A percentile compares a stretch with the other conserved stretches of the same genome.
Evolutionary conservation across 139 green algal genomes (phyloP).

Genomic region (Zygnema cylindricum): DNA sequence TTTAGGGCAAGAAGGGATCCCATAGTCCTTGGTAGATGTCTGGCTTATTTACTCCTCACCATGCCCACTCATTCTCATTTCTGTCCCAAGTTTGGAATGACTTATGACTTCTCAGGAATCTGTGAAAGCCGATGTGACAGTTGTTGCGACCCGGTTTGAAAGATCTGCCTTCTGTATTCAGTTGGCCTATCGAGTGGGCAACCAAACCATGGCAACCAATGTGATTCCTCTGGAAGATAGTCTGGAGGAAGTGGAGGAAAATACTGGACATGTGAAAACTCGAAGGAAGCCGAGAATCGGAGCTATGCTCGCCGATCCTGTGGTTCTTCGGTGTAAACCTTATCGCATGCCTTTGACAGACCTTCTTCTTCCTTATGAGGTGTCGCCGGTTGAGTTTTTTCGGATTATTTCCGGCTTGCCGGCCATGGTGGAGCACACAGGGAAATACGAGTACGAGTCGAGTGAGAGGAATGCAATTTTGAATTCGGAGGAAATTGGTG

Average conservation of each 20-base stretch:
- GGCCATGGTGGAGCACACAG: conserved; percentile 4
- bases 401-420: conserved; percentile 32
- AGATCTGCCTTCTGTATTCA: conserved; percentile 36
- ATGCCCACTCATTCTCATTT: conserved; percentile 1
- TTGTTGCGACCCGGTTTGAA: conserved; percentile 32
- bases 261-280: background rate
- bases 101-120: conserved; percentile 35
- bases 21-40: too few relatives aligned
- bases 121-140: conserved; percentile 21
- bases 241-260: background rate
- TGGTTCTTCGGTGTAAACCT: conserved; percentile 34
- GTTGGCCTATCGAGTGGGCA: conserved; percentile 25
- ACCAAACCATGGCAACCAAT: background rate
- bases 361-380: conserved; percentile 47
- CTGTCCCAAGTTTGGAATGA: background rate
- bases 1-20: too few relatives aligned
- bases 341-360: conserved; percentile 51
- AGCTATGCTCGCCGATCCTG: conserved; percentile 2
- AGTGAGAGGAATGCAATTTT: conserved; percentile 10
- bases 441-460: conserved; percentile 47
- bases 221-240: background rate
- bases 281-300: background rate
- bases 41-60: too few relatives aligned
- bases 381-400: conserved; percentile 51
- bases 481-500: conserved; percentile 31